Conservation (phyloP, 805 yeast genomes). For the Saccharomyces cerevisiae region DNA sequence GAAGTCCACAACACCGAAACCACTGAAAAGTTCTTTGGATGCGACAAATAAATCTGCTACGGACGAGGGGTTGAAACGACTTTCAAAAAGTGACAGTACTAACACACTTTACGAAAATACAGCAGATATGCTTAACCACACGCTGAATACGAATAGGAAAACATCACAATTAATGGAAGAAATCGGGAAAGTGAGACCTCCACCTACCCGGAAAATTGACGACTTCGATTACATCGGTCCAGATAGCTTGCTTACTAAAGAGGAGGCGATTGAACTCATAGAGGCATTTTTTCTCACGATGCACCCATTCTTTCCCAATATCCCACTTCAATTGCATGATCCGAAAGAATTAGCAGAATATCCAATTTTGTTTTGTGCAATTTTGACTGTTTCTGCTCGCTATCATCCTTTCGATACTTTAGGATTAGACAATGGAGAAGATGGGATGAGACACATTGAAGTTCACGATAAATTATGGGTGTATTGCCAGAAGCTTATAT, state of each 20-base stretch:
- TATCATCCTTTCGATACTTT: slow-evolving; percentile 53
- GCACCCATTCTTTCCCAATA: slow-evolving; percentile 86
- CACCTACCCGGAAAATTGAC: slow-evolving; percentile 35
- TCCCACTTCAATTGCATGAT: slow-evolving; percentile 65
- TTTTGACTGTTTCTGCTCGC: slow-evolving; percentile 71
- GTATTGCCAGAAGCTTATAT: slow-evolving; percentile 69
- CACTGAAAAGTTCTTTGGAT: background rate
- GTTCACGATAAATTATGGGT: slow-evolving; percentile 80
- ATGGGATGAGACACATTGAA: slow-evolving; percentile 39
- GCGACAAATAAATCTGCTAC: slow-evolving; percentile 2
- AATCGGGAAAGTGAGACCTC: slow-evolving; percentile 28
- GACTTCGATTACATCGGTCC: slow-evolving; percentile 54
- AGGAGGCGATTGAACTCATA: slow-evolving; percentile 51
- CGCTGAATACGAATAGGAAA: slow-evolving; percentile 9
- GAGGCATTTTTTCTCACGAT: slow-evolving; percentile 61
- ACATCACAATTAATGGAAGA: slow-evolving; percentile 29
- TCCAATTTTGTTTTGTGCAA: slow-evolving; percentile 74
- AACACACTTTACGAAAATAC: slow-evolving; percentile 12
- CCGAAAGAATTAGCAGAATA: slow-evolving; percentile 61
- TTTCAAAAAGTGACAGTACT: background rate
- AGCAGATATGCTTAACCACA: slow-evolving; percentile 21
- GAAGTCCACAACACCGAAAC: slow-evolving; percentile 38
- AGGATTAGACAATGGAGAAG: slow-evolving; percentile 27
- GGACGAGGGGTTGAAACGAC: slow-evolving; percentile 12
- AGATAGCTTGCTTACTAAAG: slow-evolving; percentile 49